phyloP scores from a whole-genome alignment of 148 eudicot species.

The Rhododendron henanense region DNA sequence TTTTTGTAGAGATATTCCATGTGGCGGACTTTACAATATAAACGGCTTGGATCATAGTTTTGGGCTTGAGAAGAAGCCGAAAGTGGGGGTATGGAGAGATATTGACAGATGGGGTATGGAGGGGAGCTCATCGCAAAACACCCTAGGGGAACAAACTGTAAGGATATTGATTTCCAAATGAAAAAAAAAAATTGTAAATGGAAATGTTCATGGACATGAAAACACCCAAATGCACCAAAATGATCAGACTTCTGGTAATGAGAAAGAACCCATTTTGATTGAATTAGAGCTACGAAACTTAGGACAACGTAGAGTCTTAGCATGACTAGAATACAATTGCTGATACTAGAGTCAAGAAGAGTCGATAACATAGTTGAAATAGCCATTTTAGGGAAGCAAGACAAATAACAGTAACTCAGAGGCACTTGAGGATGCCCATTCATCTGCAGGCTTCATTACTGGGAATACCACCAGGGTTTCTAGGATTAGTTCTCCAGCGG shows the following conservation, averaged over 20 bases:
- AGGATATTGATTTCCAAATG: background rate
- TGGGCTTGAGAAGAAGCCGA: background rate
- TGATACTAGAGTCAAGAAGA: background rate
- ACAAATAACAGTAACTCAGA: background rate
- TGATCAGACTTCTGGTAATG: background rate
- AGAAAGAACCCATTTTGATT: background rate
- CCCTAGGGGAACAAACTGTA: background rate
- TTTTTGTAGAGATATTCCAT: background rate
- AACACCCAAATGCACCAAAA: background rate
- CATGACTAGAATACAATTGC: background rate
- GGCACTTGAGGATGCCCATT: background rate
- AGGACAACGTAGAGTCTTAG: background rate
- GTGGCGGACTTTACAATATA: background rate
- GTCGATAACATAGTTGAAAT: background rate
- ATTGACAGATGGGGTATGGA: background rate
- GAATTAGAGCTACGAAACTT: background rate
- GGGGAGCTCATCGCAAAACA: background rate
- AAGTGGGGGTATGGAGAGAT: background rate
- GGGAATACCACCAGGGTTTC: background rate
- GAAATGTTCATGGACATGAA: background rate
- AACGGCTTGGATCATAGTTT: background rate
- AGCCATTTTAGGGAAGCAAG: background rate
- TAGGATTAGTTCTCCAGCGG: background rate
- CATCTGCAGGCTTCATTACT: background rate
- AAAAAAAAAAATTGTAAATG: background rate